Percentiles rank a stretch among this genome's conserved stretches.
Conservation (phyloP, 2,329 filamentous ascomycete species). For the Verticillium longisporum region DNA sequence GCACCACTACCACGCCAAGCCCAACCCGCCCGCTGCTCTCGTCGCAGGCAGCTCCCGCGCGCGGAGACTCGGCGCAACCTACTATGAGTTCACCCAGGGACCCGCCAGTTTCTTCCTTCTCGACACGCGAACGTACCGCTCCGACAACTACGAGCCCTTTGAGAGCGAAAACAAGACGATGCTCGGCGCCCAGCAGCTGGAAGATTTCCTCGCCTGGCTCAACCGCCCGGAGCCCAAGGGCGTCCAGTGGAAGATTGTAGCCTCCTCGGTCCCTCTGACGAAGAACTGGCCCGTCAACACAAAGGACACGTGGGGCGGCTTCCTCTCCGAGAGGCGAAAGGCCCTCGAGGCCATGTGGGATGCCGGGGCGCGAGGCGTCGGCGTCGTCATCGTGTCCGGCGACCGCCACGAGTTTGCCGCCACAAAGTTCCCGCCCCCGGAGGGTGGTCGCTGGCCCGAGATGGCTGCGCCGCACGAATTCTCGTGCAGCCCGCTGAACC, state of each 20-base stretch:
- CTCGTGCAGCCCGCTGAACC: slow-evolving; percentile 81
- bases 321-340: slow-evolving; percentile 68
- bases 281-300: slow-evolving; percentile 93
- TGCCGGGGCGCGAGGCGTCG: slow-evolving; percentile 64
- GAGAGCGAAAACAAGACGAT: slow-evolving; percentile 71
- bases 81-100: slow-evolving; percentile 84
- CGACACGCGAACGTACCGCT: slow-evolving; percentile 84
- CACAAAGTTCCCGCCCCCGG: slow-evolving; percentile 65
- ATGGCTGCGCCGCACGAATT: slow-evolving; percentile 77
- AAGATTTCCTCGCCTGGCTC: slow-evolving; percentile 74
- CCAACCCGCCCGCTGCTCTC: slow-evolving; percentile 69
- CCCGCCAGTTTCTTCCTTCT: slow-evolving; percentile 92
- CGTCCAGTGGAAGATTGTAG: slow-evolving; percentile 88
- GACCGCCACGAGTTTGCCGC: slow-evolving; percentile 97
- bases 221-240: slow-evolving; percentile 63
- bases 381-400: slow-evolving; percentile 79
- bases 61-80: slow-evolving; percentile 56
- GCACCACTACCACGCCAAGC: slow-evolving; percentile 74
- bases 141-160: slow-evolving; percentile 53
- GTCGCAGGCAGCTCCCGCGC: slow-evolving; percentile 32
- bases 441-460: slow-evolving; percentile 53
- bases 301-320: slow-evolving; percentile 91
- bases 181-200: slow-evolving; percentile 72
- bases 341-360: slow-evolving; percentile 93
- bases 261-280: slow-evolving; percentile 88